A percentile compares a stretch with the other conserved stretches of the same genome.
These are phyloP conservation scores for Fusarium sp. DNA, from an alignment of 2,329 filamentous ascomycete genomes.

Conservation along the genomic window DNA sequence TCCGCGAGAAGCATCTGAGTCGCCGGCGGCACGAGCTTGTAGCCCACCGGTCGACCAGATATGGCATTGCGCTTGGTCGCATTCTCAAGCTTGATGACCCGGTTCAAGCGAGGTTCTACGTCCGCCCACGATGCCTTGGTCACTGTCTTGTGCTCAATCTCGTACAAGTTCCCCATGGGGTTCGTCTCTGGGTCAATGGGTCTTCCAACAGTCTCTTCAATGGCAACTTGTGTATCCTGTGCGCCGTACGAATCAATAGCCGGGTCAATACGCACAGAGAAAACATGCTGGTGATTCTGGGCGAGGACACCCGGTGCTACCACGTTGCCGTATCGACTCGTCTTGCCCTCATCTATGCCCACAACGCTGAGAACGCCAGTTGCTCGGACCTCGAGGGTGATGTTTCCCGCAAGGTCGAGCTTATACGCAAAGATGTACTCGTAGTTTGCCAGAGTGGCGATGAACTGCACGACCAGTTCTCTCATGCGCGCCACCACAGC, in stretches of 20 bases:
- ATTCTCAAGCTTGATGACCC: slow-evolving; percentile 62
- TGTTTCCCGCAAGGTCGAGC: slow-evolving; percentile 70
- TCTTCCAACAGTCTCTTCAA: slow-evolving; percentile 52
- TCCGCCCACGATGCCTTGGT: slow-evolving; percentile 61
- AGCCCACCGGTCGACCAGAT: slow-evolving; percentile 61
- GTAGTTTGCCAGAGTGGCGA: slow-evolving; percentile 76
- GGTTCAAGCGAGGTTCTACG: slow-evolving; percentile 64
- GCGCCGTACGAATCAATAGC: slow-evolving; percentile 63
- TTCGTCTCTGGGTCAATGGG: slow-evolving; percentile 63
- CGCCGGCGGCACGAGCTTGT: slow-evolving; percentile 59
- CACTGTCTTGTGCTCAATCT: slow-evolving; percentile 61
- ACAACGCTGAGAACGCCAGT: slow-evolving; percentile 73
- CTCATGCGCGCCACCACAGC: slow-evolving; percentile 69
- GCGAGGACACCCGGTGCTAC: slow-evolving; percentile 72
- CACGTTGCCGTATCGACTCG: slow-evolving; percentile 66
- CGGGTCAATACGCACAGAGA: slow-evolving; percentile 72
- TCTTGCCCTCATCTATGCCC: slow-evolving; percentile 66
- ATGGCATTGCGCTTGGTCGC: slow-evolving; percentile 56
- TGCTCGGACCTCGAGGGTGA: slow-evolving; percentile 71
- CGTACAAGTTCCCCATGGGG: slow-evolving; percentile 70
- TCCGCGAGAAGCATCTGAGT: slow-evolving; percentile 62
- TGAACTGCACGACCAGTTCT: slow-evolving; percentile 73
- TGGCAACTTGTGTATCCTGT: slow-evolving; percentile 61
- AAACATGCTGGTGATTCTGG: slow-evolving; percentile 77
- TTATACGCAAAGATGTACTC: slow-evolving; percentile 67